A percentile compares a stretch with the other conserved stretches of the same genome.
Conservation (phyloP, 2,329 filamentous ascomycete species). For the Blastomyces silverae region DNA sequence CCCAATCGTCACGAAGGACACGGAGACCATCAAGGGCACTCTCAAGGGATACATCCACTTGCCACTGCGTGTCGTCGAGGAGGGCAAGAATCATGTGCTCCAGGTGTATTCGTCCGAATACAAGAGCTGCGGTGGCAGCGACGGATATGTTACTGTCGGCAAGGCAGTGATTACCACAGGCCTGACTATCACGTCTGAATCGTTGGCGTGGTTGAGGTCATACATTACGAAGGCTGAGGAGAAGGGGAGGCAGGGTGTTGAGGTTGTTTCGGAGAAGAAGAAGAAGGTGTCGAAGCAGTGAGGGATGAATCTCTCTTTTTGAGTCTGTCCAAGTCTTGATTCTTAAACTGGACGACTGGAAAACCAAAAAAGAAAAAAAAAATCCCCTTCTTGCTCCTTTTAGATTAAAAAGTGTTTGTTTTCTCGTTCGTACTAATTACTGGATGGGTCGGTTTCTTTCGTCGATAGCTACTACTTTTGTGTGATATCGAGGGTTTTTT, state of each 20-base stretch:
- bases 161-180: constrained; percentile 64
- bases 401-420: not conserved
- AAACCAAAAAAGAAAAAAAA: not conserved
- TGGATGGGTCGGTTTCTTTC: not conserved
- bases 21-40: constrained; percentile 59
- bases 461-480: not conserved
- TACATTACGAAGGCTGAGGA: constrained; percentile 1
- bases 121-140: constrained; percentile 43
- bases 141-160: constrained; percentile 58
- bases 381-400: not conserved
- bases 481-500: not conserved
- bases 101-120: constrained; percentile 41
- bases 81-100: constrained; percentile 45
- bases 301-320: too few species aligned
- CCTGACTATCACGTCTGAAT: constrained; percentile 60
- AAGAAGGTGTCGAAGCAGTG: not conserved
- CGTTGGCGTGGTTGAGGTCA: constrained; percentile 50
- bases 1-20: constrained; percentile 68
- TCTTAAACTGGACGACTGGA: not conserved
- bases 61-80: constrained; percentile 56
- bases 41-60: constrained; percentile 56
- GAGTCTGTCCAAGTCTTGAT: too few species aligned
- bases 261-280: constrained; percentile 7
- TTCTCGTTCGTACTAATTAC: not conserved
- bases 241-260: not conserved